Evolutionary conservation across 768 basidiomycete genomes (phyloP), one percentile per base, ranked within the genome.

Genomic region (Rhizopogon vinicolor): DNA sequence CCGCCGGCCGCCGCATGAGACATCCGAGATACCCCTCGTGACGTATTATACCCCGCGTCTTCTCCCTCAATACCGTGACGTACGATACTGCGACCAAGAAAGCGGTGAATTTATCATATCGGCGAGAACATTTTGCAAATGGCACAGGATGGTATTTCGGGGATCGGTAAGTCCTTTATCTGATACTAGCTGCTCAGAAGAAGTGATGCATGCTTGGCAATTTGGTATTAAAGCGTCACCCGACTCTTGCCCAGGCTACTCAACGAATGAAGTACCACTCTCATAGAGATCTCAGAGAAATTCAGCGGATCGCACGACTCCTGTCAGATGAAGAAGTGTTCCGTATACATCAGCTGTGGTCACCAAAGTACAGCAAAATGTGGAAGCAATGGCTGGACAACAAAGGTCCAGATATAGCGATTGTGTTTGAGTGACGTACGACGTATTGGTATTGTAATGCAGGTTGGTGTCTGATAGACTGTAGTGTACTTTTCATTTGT

Each of bases 61-160:
- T 7, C 70, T 77, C 9, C 77, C 77, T 1, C 51, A 37, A 29
- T 77, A 78, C 57, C 72, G 77, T 8, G 62, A 64, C 16, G 48
- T 8, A 8, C 54, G 18, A 55, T 42, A 37, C 53, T 43, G n/a
- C 13, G 33, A 35, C 48, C 44, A 10, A 50, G 46, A n/a, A 48
- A 46, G 3, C 10, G 8, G 22, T 14, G 69, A 65, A 41, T 64
- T 67, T 42, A 54, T 63, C 25, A 56, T 78, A 35, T 67, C 75
- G 1, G 62, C 72, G 9, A 67, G 57, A 42, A 63, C 62, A 9
- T 74, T 74, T 56, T 76, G 73, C 54, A 79, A 78, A 59, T 79
- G 77, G 78, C 76, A 79, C 52, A 64, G 72, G 10, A 75, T 79
- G 72, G 75, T 77, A 22, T 77, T 74, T 50, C 71, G 60, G 18